Percentiles rank a stretch among this genome's conserved stretches.
Evolutionary conservation across 2,329 filamentous ascomycete species (phyloP).

Genomic region (Thielaviopsis populi): DNA sequence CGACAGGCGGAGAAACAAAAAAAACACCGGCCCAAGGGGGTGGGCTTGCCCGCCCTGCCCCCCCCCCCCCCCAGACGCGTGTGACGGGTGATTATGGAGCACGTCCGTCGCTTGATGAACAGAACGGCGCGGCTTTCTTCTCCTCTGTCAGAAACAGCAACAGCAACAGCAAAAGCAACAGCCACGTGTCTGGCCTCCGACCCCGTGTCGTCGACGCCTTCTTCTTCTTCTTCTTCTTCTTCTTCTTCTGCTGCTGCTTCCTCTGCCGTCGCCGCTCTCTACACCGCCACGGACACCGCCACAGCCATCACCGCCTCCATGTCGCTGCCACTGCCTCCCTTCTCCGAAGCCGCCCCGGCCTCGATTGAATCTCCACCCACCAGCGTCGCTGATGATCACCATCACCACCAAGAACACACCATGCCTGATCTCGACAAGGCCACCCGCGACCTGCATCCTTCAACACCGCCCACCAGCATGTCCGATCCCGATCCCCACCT

Average conservation of each 20-base stretch:
- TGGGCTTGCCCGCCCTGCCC: too few species aligned
- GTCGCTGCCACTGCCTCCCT: neutral
- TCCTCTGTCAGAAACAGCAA: conserved; percentile 1
- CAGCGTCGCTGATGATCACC: conserved; percentile 10
- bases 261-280: neutral
- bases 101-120: conserved; percentile 10
- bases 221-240: neutral
- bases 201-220: neutral
- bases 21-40: neutral
- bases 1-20: too few species aligned
- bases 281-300: neutral
- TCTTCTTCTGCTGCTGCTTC: neutral
- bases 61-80: conserved; percentile 1
- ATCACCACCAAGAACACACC: neutral
- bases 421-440: neutral
- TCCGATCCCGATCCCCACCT: neutral
- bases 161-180: neutral
- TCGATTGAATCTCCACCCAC: conserved; percentile 14
- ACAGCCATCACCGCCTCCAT: neutral
- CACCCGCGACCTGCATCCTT: neutral
- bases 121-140: conserved; percentile 8
- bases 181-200: neutral
- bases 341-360: neutral
- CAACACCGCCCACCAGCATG: conserved; percentile 1
- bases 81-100: conserved; percentile 10